Evolutionary conservation across 148 eudicot genomes (phyloP), one percentile per base, ranked within the genome.

Genomic region (Polygonum maritimum): DNA sequence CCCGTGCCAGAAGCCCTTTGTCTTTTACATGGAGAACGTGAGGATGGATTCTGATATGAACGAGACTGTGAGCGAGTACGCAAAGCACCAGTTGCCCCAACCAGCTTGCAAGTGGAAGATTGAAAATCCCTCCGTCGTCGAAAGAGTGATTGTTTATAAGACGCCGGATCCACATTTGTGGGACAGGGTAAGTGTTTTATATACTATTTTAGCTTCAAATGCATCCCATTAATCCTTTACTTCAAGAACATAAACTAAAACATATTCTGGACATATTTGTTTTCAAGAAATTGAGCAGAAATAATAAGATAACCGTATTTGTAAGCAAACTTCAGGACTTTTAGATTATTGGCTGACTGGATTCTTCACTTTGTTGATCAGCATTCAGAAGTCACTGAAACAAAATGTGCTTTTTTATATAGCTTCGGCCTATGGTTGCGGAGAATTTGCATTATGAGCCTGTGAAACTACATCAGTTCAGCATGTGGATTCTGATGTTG

Each of bases 1-100:
- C 67, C 86, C 88, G 1, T 94, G 98, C 41, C 98, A 94, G 80
- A 94, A 88, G 81, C 91, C 98, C 11, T 94, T 80, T 81, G 89
- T 90, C 72, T 94, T 86, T 80, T 94, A 94, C 78, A 3, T 94
- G 75, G 86, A 89, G 0, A 82, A 74, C 62, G 87, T 85, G 3
- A 80, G 76, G 72, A 74, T 83, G 63, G 82, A 84, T 48, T 78
- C 79, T 77, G 57, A 54, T 70, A 76, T 39, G 14, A 89, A 88
- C 63, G 73, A 52, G 76, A 94, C 95, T 0, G 83, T 94, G 80
- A 91, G 85, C n/a, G 88, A 86, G 76, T 94, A 94, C 78, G 55
- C 51, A 40, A 79, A 79, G 57, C 89, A 91, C 78, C 83, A 72
- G 7, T 87, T 81, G 60, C 83, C 87, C 31, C 93, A 90, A 41